Percentiles rank a stretch among this genome's conserved stretches.
Conservation (phyloP, 805 yeast genomes). For the Lipomyces japonicus region DNA sequence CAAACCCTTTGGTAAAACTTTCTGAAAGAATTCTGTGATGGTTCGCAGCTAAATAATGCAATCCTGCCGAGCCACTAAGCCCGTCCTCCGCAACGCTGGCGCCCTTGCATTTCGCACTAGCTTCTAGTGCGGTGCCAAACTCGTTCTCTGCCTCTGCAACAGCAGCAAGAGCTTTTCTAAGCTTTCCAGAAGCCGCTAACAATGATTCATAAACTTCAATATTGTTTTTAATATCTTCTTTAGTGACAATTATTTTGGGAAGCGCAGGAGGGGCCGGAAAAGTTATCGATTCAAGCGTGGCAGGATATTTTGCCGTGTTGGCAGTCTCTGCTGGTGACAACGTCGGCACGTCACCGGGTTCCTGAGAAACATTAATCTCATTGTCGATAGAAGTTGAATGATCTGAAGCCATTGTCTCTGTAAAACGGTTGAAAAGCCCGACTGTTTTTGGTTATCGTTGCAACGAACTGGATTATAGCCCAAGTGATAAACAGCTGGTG, state of each 20-base stretch:
- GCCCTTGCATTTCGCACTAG: constrained; percentile 59
- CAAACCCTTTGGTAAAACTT: constrained; percentile 53
- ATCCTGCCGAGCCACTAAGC: constrained; percentile 66
- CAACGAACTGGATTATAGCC: too few relatives aligned
- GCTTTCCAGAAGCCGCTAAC: constrained; percentile 45
- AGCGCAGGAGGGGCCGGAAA: constrained; percentile 50
- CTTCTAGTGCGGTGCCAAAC: constrained; percentile 68
- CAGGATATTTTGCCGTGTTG: constrained; percentile 22
- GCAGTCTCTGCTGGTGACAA: constrained; percentile 24
- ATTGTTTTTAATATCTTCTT: constrained; percentile 51
- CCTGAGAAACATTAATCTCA: neutral
- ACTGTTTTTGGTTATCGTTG: too few relatives aligned
- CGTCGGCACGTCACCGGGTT: constrained; percentile 7
- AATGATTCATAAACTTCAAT: constrained; percentile 49
- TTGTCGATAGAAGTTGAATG: too few relatives aligned
- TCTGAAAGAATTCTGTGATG: constrained; percentile 69
- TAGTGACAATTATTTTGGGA: constrained; percentile 36
- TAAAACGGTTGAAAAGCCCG: too few relatives aligned
- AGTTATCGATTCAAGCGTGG: constrained; percentile 30
- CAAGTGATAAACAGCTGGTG: too few relatives aligned
- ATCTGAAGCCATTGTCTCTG: too few relatives aligned
- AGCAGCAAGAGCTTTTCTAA: constrained; percentile 46
- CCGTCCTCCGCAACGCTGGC: constrained; percentile 60
- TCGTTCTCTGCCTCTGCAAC: constrained; percentile 62
- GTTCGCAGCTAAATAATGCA: constrained; percentile 70